Evolutionary conservation across 1,284 basidiomycete genomes (phyloP), one percentile per base, ranked within the genome.

Genomic region (Ganoderma lingzhi): DNA sequence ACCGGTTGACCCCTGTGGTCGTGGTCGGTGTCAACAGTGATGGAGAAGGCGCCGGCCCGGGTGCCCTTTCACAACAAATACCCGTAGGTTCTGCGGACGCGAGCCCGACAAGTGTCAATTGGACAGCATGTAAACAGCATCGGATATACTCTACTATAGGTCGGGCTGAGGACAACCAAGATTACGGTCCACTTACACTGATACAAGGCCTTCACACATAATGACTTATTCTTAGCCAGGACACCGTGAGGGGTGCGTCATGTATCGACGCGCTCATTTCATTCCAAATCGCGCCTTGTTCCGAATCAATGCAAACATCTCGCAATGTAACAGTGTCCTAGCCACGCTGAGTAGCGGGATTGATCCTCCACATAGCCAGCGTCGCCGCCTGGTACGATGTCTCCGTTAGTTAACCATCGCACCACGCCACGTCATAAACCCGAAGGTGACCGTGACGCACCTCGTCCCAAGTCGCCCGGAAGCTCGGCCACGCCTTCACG

Each of bases 401-500:
- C 19, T 9, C 6, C 3, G 17, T n/a, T 14, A 39, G 30, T 17
- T 15, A 9, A 17, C 19, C 37, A 55, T 32, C 15, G 35, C 51
- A 6, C 39, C 10, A 77, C 76, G 1, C 78, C 75, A 71, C 81
- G 80, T 62, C 14, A 12, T 67, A 14, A 62, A 44, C 37, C 61
- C 32, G 28, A 35, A 32, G 28, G 37, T 56, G 23, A 58, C 42
- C 28, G 41, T 17, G 12, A 70, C 79, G 19, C 59, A 78, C 78
- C 73, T 67, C 66, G 58, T 79, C 61, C 32, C 75, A 80, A 2
- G 79, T 78, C 19, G 66, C 63, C 60, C 71, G 68, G 59, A 74
- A 63, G 55, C 75, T 80, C 32, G 67, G 67, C 53, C 77, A 73
- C 30, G 70, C 74, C 60, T 77, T 69, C 37, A 80, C 23, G 6